Evolutionary conservation across 805 yeast genomes (phyloP).

Genomic region (Sugiyamaella chiloensis): DNA sequence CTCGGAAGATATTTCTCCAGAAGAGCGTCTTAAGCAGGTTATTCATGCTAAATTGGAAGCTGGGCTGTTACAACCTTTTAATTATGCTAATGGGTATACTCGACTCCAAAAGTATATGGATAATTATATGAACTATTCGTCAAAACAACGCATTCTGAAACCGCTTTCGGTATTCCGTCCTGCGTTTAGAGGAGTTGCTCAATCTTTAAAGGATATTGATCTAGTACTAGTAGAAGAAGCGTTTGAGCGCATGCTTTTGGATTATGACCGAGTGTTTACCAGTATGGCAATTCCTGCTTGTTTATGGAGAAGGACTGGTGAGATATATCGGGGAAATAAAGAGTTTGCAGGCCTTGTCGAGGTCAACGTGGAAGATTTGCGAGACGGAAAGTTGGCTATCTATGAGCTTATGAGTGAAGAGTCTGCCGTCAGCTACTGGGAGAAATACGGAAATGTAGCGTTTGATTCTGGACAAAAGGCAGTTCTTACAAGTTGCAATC

Average conservation of each 20-base stretch:
- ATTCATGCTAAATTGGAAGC: conserved; percentile 93
- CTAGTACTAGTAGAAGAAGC: conserved; percentile 88
- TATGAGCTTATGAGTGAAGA: conserved; percentile 95
- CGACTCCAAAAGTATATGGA: conserved; percentile 89
- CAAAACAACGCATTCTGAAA: conserved; percentile 79
- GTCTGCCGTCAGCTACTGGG: conserved; percentile 96
- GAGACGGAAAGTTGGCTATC: conserved; percentile 88
- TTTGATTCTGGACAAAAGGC: conserved; percentile 96
- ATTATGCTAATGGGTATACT: conserved; percentile 91
- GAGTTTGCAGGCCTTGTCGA: conserved; percentile 94
- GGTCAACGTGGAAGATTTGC: conserved; percentile 81
- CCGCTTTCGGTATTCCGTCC: conserved; percentile 86
- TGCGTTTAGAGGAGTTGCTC: conserved; percentile 88
- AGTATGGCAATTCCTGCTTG: conserved; percentile 98
- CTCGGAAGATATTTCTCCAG: conserved; percentile 89
- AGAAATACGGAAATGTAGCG: conserved; percentile 93
- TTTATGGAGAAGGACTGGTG: conserved; percentile 95
- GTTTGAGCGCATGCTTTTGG: conserved; percentile 88
- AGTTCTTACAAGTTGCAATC: conserved; percentile 84
- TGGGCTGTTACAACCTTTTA: conserved; percentile 86
- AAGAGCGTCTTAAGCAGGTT: conserved; percentile 87
- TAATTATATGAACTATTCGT: conserved; percentile 78
- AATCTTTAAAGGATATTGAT: conserved; percentile 86
- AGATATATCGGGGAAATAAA: conserved; percentile 89
- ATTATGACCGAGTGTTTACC: conserved; percentile 91